These are phyloP conservation scores for Quercus tomentella DNA, from an alignment of 331 rosid species.

Conservation along the genomic window DNA sequence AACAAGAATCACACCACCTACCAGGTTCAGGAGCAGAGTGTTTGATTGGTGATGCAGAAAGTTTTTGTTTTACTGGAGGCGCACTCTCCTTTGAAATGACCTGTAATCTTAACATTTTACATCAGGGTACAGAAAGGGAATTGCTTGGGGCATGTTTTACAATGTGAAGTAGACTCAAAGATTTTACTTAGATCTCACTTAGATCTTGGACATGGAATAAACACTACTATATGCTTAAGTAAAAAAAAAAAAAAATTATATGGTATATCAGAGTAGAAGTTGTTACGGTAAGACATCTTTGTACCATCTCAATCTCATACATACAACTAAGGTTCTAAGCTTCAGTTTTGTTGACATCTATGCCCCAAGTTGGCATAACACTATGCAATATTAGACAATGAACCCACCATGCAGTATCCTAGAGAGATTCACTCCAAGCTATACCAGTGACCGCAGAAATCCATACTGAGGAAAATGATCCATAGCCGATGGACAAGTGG, in stretches of 20 bases:
- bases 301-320: neutral
- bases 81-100: slow-evolving; percentile 67
- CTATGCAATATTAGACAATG: no score
- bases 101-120: slow-evolving; percentile 30
- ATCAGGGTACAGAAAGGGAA: neutral
- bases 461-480: neutral
- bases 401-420: neutral
- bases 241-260: neutral
- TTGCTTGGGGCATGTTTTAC: no score
- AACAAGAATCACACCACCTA: slow-evolving; percentile 6
- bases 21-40: slow-evolving; percentile 34
- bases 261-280: neutral
- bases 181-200: neutral
- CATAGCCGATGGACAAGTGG: neutral
- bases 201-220: neutral
- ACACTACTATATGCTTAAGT: neutral
- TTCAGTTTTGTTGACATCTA: neutral
- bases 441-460: neutral
- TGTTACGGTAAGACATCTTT: neutral
- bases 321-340: neutral
- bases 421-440: neutral
- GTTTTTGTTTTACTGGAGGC: slow-evolving; percentile 29
- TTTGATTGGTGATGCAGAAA: slow-evolving; percentile 17
- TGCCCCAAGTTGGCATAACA: neutral
- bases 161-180: neutral